Conservation (phyloP, 2,329 filamentous ascomycete genomes). For the Aspergillus alliaceus region DNA sequence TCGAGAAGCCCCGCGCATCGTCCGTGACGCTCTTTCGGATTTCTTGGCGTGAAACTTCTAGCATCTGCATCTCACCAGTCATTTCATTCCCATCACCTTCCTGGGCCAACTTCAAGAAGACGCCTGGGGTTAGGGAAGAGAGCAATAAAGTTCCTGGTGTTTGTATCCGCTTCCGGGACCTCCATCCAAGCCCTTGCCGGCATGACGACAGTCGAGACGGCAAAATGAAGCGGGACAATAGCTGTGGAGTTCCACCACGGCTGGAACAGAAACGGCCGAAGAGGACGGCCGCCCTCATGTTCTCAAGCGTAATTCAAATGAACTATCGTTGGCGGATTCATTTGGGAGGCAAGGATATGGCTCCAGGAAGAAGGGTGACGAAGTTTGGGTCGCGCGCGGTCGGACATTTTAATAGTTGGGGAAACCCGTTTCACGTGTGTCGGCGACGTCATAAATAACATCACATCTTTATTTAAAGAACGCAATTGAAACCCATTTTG, state of each 20-base stretch:
- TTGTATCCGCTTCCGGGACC: conserved; percentile 22
- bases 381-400: too few species aligned
- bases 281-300: conserved; percentile 52
- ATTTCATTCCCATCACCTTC: conserved; percentile 52
- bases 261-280: conserved; percentile 52
- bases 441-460: conserved; percentile 14
- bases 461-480: too few species aligned
- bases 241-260: conserved; percentile 38
- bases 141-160: conserved; percentile 33
- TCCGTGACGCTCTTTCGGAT: conserved; percentile 68
- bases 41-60: conserved; percentile 76
- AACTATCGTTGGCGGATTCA: neutral
- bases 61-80: conserved; percentile 83
- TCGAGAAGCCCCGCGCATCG: conserved; percentile 59
- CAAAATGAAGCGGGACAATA: conserved; percentile 30
- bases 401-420: neutral
- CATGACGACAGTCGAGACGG: conserved; percentile 34
- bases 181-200: conserved; percentile 18
- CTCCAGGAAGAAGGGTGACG: too few species aligned
- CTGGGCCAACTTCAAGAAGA: conserved; percentile 60
- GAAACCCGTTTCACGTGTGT: conserved; percentile 17
- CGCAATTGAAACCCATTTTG: too few species aligned
- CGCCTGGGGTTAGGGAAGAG: conserved; percentile 56
- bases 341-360: neutral
- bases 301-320: conserved; percentile 25